Percentiles rank a stretch among this genome's conserved stretches.
Evolutionary conservation across 2,329 filamentous ascomycete species (phyloP).

Genomic region (Didymella segeticola): DNA sequence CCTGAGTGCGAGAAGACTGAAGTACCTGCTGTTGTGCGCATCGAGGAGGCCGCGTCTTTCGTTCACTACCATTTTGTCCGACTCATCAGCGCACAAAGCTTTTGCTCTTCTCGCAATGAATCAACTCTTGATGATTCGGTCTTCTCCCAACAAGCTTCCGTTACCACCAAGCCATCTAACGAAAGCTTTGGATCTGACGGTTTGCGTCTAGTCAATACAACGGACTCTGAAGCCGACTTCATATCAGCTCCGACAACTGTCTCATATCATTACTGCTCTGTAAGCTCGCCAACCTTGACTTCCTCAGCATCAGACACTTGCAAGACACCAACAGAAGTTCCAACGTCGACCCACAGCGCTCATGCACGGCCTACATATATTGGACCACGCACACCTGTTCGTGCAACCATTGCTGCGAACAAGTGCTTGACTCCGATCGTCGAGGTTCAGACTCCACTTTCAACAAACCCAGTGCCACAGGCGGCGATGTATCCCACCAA

Average conservation of each 20-base stretch:
- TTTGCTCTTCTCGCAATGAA: background rate
- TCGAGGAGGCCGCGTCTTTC: background rate
- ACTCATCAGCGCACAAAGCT: background rate
- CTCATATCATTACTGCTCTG: background rate
- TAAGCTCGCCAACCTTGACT: background rate
- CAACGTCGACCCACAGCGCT: background rate
- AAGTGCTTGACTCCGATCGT: background rate
- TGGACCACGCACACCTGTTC: background rate
- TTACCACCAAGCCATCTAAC: slow-evolving; percentile 10
- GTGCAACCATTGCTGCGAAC: background rate
- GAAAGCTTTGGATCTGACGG: background rate
- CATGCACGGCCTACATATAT: background rate
- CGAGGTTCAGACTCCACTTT: background rate
- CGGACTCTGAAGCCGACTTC: background rate
- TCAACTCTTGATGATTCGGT: background rate
- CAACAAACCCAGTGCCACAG: background rate
- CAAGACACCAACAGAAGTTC: background rate
- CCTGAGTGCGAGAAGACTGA: background rate
- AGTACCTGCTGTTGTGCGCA: background rate
- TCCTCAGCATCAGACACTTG: background rate
- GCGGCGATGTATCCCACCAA: background rate
- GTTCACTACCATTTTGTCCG: background rate
- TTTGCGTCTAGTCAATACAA: background rate
- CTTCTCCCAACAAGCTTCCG: slow-evolving; percentile 3
- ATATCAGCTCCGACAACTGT: background rate